Evolutionary conservation across 2,329 filamentous ascomycete genomes (phyloP).

Genomic region (Cladosporium sp.): DNA sequence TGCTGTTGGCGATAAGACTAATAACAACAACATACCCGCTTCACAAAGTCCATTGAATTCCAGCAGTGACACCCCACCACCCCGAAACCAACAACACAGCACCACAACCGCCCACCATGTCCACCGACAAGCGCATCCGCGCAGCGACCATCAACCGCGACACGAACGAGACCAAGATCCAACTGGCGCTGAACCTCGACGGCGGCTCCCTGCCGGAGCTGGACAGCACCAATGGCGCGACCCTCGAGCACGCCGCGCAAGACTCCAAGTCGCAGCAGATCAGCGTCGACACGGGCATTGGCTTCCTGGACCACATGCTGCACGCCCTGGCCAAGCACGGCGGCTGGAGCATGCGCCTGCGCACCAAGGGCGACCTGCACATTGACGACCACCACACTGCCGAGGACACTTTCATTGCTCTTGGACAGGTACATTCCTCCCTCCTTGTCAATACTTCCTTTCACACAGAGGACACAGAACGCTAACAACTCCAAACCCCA

Average conservation of each 20-base stretch:
- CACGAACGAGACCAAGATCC: slow-evolving; percentile 98
- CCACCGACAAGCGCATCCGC: slow-evolving; percentile 43
- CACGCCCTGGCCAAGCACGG: slow-evolving; percentile 94
- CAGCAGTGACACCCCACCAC: neutral
- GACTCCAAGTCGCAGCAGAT: slow-evolving; percentile 80
- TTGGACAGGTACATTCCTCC: slow-evolving; percentile 51
- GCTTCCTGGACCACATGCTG: slow-evolving; percentile 98
- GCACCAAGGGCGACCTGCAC: slow-evolving; percentile 83
- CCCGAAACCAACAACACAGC: neutral
- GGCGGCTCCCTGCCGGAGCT: slow-evolving; percentile 59
- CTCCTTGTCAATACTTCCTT: neutral
- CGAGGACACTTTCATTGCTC: slow-evolving; percentile 89
- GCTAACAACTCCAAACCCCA: slow-evolving; percentile 13
- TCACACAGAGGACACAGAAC: neutral
- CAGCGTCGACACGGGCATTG: slow-evolving; percentile 85
- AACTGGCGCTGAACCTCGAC: slow-evolving; percentile 87
- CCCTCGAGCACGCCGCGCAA: slow-evolving; percentile 73
- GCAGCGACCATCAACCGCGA: slow-evolving; percentile 77
- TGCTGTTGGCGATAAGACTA: too few relatives aligned
- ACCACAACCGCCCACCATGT: slow-evolving; percentile 18
- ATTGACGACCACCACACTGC: slow-evolving; percentile 99
- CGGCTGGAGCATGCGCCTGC: slow-evolving; percentile 82
- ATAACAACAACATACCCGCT: neutral
- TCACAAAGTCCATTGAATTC: neutral
- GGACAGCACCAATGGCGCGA: slow-evolving; percentile 49